These are phyloP conservation scores for Eimeria sp. DNA, from an alignment of 169 alveolate genomes.

Conservation along the genomic window DNA sequence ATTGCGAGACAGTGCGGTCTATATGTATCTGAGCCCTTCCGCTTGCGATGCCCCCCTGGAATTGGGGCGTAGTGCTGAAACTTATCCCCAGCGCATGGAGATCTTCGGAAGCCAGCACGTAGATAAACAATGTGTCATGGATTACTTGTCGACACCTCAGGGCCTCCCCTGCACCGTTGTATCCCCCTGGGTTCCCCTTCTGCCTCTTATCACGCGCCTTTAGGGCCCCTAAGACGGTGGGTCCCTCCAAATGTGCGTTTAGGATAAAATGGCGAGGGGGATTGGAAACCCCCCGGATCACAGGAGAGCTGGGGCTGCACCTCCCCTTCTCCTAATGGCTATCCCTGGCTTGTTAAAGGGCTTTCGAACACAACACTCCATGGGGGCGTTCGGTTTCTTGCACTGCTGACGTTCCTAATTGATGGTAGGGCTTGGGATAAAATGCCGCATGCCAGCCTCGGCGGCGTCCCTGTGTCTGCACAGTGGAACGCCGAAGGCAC, in stretches of 20 bases:
- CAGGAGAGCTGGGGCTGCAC: neutral
- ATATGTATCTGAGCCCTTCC: neutral
- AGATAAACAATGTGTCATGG: neutral
- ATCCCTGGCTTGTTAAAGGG: neutral
- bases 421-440: neutral
- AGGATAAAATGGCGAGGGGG: neutral
- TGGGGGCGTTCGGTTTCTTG: neutral
- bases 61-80: neutral
- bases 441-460: neutral
- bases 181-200: conserved; percentile 5
- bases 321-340: neutral
- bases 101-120: neutral
- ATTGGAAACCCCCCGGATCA: neutral
- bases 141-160: neutral
- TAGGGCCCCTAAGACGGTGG: neutral
- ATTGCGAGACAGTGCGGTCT: neutral
- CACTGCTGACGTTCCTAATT: neutral
- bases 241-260: neutral
- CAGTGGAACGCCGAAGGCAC: neutral
- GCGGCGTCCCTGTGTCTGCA: neutral
- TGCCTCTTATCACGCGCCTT: neutral
- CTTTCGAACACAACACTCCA: conserved; percentile 10
- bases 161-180: neutral
- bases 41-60: neutral
- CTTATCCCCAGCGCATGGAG: no score